Evolutionary conservation across 176 grass and related monocot genomes (phyloP), one percentile per base, ranked within the genome.

Genomic region (Eleusine coracana): DNA sequence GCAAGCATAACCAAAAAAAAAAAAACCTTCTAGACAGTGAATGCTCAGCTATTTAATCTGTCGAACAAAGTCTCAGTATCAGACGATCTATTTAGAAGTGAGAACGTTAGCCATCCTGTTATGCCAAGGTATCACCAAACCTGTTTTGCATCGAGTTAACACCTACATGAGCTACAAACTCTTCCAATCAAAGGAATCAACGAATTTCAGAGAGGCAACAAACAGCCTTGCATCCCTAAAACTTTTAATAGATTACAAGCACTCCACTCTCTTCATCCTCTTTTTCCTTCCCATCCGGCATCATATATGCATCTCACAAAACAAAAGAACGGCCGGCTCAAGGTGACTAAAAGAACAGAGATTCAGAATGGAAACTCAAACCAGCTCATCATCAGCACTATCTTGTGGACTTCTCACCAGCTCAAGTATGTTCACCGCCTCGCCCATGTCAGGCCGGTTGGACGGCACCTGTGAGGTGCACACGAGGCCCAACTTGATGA

Each of bases 381-480:
- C 84, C 91, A 89, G 71, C 68, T 95, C 92, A 15, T 91, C 89
- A 74, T 86, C 94, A 5, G 55, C 73, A n/a, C 73, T 86, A 48
- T 89, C 90, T 51, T 76, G 82, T 17, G 92, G 91, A 73, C 58
- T 92, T 73, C 90, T 91, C 77, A 95, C 87, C 74, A 98, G 82
- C 73, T 95, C 92, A 41, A 98, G 92, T 77, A 98, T 95, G 42
- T 89, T 91, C 61, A 93, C 85, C 48, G 93, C 92, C 73, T 95
- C 92, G 29, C 48, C 60, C 96, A 98, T 95, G 75, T 86, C 92
- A 25, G 96, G 96, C 58, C 96, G 83, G 79, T 93, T 98, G 5
- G 96, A 98, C 5, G 96, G 96, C 73, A 98, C 96, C 83, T 93
- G 96, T 7, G 92, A 95, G 25, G 92, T 95, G 82, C 96, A 98